Conservation (phyloP, 768 basidiomycete species). For the Trametes cinnabarina region DNA sequence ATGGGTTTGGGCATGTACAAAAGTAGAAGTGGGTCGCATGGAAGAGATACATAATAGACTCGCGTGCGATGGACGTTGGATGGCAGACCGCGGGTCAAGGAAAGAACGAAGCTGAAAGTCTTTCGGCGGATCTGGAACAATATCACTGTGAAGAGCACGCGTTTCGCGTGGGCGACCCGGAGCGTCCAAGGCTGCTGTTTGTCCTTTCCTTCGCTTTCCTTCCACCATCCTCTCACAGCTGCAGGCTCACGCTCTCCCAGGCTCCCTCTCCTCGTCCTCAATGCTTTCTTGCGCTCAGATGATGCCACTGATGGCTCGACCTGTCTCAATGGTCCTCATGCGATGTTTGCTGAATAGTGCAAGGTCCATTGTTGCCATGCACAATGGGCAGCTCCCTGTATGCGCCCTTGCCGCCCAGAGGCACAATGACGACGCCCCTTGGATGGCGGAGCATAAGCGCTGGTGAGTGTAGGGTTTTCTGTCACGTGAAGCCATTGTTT, state of each 20-base stretch:
- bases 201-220: slow-evolving; percentile 18
- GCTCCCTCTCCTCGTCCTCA: background rate
- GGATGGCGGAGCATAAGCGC: slow-evolving; percentile 10
- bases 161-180: slow-evolving; percentile 26
- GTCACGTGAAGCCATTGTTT: slow-evolving; percentile 33
- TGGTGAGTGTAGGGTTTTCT: slow-evolving; percentile 10
- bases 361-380: background rate
- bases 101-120: slow-evolving; percentile 6
- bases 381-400: slow-evolving; percentile 11
- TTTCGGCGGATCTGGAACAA: slow-evolving; percentile 17
- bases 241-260: background rate
- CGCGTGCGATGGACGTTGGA: background rate
- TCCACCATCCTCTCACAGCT: slow-evolving; percentile 15
- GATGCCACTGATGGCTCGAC: background rate
- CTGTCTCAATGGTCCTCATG: background rate
- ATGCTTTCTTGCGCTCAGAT: background rate
- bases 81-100: slow-evolving; percentile 10
- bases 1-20: too few species aligned
- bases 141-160: slow-evolving; percentile 25
- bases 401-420: slow-evolving; percentile 11
- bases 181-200: slow-evolving; percentile 18
- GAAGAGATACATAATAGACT: background rate
- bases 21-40: background rate
- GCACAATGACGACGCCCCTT: slow-evolving; percentile 23
- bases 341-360: background rate